Evolutionary conservation across 768 basidiomycete genomes (phyloP).

Genomic region (Macrolepiota dolichaula): DNA sequence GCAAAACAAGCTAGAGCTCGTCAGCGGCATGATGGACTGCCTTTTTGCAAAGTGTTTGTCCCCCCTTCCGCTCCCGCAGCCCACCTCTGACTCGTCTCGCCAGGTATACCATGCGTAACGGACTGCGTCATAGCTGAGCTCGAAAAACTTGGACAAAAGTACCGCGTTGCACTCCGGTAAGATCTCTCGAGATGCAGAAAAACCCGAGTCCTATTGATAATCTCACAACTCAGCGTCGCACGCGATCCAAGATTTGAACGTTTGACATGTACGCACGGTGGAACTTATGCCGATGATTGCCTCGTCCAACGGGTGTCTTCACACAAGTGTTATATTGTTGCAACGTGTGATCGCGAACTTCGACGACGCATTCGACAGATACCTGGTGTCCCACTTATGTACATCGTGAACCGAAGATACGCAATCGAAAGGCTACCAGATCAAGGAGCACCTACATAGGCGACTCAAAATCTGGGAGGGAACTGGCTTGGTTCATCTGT

Average conservation of each 20-base stretch:
- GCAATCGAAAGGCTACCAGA: slow-evolving; percentile 95
- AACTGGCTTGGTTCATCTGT: background rate
- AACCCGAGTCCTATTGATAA: slow-evolving; percentile 10
- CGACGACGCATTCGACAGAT: slow-evolving; percentile 89
- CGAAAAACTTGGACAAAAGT: slow-evolving; percentile 95
- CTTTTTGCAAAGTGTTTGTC: slow-evolving; percentile 90
- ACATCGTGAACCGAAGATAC: slow-evolving; percentile 88
- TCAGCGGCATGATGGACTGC: slow-evolving; percentile 99
- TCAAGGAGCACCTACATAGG: slow-evolving; percentile 75
- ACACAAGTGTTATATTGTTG: slow-evolving; percentile 95
- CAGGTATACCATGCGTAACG: slow-evolving; percentile 98
- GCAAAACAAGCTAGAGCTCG: slow-evolving; percentile 95
- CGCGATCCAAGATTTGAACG: slow-evolving; percentile 97
- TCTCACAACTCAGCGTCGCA: slow-evolving; percentile 64
- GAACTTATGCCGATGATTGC: slow-evolving; percentile 99
- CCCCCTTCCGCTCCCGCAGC: background rate
- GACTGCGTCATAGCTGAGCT: slow-evolving; percentile 99
- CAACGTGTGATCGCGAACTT: slow-evolving; percentile 95
- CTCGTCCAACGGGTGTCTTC: slow-evolving; percentile 93
- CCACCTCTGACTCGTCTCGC: slow-evolving; percentile 9
- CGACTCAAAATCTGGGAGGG: background rate
- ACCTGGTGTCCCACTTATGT: slow-evolving; percentile 95
- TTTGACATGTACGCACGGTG: slow-evolving; percentile 85
- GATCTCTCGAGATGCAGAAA: slow-evolving; percentile 19
- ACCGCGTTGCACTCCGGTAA: slow-evolving; percentile 90